Evolutionary conservation across 495 filamentous ascomycete genomes (phyloP).

Genomic region (Hyaloscypha hepaticicola): DNA sequence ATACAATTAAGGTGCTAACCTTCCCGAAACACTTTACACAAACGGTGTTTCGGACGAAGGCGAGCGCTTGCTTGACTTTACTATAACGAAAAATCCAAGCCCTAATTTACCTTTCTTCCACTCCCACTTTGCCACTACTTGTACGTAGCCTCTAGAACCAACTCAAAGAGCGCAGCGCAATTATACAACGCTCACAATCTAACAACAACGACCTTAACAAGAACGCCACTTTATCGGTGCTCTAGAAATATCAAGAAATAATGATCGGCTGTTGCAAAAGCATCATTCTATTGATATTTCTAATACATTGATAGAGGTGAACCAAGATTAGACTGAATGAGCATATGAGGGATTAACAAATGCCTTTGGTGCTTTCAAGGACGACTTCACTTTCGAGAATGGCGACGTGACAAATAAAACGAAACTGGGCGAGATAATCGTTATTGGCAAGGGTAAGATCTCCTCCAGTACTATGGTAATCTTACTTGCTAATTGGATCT

Average conservation of each 20-base stretch:
- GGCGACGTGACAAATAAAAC: neutral
- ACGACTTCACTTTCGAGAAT: neutral
- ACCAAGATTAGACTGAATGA: neutral
- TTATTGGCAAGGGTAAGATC: neutral
- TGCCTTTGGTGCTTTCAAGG: neutral
- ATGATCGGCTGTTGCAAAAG: neutral
- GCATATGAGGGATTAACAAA: neutral
- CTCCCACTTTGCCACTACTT: too few species aligned
- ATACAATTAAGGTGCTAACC: too few species aligned
- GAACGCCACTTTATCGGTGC: neutral
- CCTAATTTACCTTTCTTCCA: too few species aligned
- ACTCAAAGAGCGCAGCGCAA: too few species aligned
- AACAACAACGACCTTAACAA: neutral
- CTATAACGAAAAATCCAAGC: too few species aligned
- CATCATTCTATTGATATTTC: neutral
- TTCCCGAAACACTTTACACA: too few species aligned
- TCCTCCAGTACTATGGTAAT: neutral
- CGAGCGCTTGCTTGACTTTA: too few species aligned
- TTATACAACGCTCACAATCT: neutral
- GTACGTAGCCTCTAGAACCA: too few species aligned
- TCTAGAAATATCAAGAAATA: neutral
- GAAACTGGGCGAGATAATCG: neutral
- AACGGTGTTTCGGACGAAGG: too few species aligned
- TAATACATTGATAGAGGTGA: neutral
- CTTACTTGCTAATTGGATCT: constrained; percentile 1